Evolutionary conservation across 495 filamentous ascomycete species (phyloP), one percentile per base, ranked within the genome.

Genomic region (Podospora conica): DNA sequence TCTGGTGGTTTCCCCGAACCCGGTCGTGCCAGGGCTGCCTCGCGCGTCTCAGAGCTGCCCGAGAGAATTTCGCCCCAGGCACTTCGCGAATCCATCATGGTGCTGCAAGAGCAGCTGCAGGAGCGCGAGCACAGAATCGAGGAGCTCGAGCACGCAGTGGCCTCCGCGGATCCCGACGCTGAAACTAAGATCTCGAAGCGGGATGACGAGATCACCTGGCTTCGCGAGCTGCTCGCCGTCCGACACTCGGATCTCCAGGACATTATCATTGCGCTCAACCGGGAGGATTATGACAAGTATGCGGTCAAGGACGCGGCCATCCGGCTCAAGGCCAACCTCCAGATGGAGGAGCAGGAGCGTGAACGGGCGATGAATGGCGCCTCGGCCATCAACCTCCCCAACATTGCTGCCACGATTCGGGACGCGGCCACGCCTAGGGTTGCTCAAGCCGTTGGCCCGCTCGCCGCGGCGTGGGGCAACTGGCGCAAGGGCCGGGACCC

Each of bases 281-380:
- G 87, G 61, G 90, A 92, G 2, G 78, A 82, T 48, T 92, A 90
- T 74, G 87, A 97, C 78, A 82, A 84, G 33, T 84, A 90, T 66
- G 83, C 84, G 18, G 88, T 97, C 63, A 89, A 88, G 66, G 93
- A 98, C 74, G 91, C 92, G 10, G 92, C 93, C 31, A 97, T 97
- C 69, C 88, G 95, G 9, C 85, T 98, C 64, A 92, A 91, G 72
- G 90, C 96, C 21, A 97, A 95, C 70, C 83, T 98, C 20, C 91
- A 98, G 75, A 98, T 98, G 95, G 93, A 98, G 71, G 91, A 91
- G 75, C 92, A 96, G 72, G 95, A 96, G 74, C 90, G 89, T 21
- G 96, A 98, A 71, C 69, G 80, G 64, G 83, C 82, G 3, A 81
- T 84, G 80, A 84, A 85, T 63, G 84, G 89, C 6, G 81, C 79